Conservation (phyloP, 2,329 filamentous ascomycete genomes). For the Kalaharituber pfeilii region DNA sequence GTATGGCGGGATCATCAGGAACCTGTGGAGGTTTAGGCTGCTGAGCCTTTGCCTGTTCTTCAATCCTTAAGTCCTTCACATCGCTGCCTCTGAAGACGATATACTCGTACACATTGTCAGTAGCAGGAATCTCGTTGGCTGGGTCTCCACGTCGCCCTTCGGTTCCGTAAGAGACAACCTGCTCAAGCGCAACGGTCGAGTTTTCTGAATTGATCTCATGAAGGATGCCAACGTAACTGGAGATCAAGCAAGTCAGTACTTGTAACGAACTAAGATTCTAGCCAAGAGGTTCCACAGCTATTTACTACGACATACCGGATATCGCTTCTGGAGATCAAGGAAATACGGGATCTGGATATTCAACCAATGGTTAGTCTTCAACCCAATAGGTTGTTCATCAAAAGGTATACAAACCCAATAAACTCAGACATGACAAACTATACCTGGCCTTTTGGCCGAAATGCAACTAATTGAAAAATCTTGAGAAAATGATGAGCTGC, state of each 20-base stretch:
- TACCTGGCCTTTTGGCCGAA: neutral
- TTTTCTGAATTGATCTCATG: constrained; percentile 97
- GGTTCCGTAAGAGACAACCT: constrained; percentile 86
- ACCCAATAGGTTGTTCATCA: constrained; percentile 23
- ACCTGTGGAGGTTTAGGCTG: constrained; percentile 60
- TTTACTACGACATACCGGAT: constrained; percentile 64
- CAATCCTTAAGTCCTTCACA: constrained; percentile 92
- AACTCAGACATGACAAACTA: constrained; percentile 39
- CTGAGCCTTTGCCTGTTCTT: constrained; percentile 56
- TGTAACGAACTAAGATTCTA: constrained; percentile 22
- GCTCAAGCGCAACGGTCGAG: constrained; percentile 90
- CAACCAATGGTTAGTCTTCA: constrained; percentile 17
- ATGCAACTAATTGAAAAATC: constrained; percentile 19
- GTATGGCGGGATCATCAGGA: constrained; percentile 88
- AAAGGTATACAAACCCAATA: constrained; percentile 35
- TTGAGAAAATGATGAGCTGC: too few species aligned
- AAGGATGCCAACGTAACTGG: constrained; percentile 82
- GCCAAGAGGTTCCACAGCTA: constrained; percentile 2
- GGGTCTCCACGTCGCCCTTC: constrained; percentile 70
- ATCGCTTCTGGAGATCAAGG: constrained; percentile 90
- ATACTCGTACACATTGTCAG: constrained; percentile 87
- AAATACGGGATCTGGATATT: constrained; percentile 62
- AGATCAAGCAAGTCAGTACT: constrained; percentile 5
- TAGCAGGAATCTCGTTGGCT: constrained; percentile 65
- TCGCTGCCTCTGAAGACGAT: constrained; percentile 97